phyloP scores from a whole-genome alignment of 257 asterid species.

The Euphrasia confusa region DNA sequence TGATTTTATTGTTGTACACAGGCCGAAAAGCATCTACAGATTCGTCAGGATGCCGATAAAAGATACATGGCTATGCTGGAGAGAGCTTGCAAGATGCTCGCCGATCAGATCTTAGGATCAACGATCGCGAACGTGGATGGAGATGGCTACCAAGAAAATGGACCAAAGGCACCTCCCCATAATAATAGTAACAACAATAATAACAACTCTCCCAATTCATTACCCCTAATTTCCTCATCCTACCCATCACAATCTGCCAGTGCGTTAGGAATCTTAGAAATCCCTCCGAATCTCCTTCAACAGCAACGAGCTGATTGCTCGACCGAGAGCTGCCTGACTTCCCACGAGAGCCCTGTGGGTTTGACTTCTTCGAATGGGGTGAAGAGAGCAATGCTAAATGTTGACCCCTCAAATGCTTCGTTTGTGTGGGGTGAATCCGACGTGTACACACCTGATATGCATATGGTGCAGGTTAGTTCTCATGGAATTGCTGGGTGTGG shows the following conservation, averaged over 20 bases:
- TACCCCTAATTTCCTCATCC: conserved; percentile 17
- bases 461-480: conserved; percentile 33
- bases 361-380: conserved; percentile 49
- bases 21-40: conserved; percentile 81
- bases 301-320: conserved; percentile 50
- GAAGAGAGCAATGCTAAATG: conserved; percentile 37
- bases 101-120: conserved; percentile 65
- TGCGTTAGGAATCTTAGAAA: conserved; percentile 33
- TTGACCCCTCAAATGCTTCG: conserved; percentile 44
- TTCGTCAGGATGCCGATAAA: conserved; percentile 72
- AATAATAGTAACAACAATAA: neutral
- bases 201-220: conserved; percentile 23
- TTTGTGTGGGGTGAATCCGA: conserved; percentile 52
- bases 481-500: conserved; percentile 40
- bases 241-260: conserved; percentile 40
- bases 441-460: conserved; percentile 37
- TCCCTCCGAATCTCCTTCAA: conserved; percentile 37
- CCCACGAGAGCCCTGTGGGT: conserved; percentile 63
- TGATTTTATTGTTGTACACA: conserved; percentile 26
- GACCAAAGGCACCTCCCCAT: conserved; percentile 25
- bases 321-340: conserved; percentile 76
- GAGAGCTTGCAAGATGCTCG: conserved; percentile 73
- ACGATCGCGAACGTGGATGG: conserved; percentile 31
- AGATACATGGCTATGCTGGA: conserved; percentile 73
- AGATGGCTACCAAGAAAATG: conserved; percentile 38